These are phyloP conservation scores for Phytopythium boreale DNA, from an alignment of 352 stramenopile genomes.

Conservation along the genomic window DNA sequence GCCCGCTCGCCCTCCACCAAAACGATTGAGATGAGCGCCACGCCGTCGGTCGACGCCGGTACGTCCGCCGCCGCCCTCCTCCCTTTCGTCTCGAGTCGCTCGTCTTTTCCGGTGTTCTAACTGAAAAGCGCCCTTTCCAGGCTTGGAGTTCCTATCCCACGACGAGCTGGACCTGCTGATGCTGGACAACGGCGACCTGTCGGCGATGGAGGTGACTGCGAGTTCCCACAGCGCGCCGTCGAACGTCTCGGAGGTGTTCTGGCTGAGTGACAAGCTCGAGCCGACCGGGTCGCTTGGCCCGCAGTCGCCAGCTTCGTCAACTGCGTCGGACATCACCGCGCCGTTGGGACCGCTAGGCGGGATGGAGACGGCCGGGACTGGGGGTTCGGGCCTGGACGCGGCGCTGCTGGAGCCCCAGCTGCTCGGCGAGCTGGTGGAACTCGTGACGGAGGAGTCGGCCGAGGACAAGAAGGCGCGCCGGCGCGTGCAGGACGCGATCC, in stretches of 20 bases:
- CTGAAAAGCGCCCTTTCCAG: background rate
- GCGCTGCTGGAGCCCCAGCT: background rate
- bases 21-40: background rate
- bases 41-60: background rate
- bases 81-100: background rate
- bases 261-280: background rate
- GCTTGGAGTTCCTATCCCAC: background rate
- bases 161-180: slow-evolving; percentile 6
- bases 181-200: background rate
- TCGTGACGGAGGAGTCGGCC: slow-evolving; percentile 13
- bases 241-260: background rate
- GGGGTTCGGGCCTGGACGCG: background rate
- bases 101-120: background rate
- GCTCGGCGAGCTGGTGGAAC: slow-evolving; percentile 3
- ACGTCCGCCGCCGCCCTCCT: background rate
- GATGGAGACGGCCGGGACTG: background rate
- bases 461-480: slow-evolving; percentile 45
- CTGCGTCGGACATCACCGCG: background rate
- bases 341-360: background rate
- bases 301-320: background rate
- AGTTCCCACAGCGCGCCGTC: background rate
- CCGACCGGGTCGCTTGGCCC: background rate
- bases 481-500: slow-evolving; percentile 45
- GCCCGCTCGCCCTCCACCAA: background rate
- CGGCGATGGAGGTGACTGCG: background rate